Conservation (phyloP, 2,329 filamentous ascomycete species). For the Fusarium goolgardi region DNA sequence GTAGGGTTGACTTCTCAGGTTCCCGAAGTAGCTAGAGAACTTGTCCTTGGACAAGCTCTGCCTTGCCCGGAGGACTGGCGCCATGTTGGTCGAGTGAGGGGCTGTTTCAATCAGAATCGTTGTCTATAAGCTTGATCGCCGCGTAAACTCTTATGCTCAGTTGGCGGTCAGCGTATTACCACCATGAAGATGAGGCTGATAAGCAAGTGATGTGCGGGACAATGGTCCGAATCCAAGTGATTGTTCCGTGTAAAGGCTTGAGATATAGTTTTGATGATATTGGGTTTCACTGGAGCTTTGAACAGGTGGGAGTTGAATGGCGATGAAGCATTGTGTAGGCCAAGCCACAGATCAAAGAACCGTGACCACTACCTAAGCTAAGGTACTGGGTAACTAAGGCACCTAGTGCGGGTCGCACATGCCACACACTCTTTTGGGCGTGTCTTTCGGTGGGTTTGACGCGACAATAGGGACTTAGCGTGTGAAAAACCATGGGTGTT, state of each 20-base stretch:
- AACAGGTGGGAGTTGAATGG: constrained; percentile 21
- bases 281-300: constrained; percentile 8
- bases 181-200: neutral
- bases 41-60: constrained; percentile 74
- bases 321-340: constrained; percentile 11
- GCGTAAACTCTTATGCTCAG: neutral
- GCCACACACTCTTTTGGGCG: constrained; percentile 26
- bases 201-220: neutral
- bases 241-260: neutral
- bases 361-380: neutral
- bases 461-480: constrained; percentile 17
- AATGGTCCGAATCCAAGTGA: neutral
- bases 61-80: constrained; percentile 58
- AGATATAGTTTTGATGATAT: neutral
- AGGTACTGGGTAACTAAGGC: neutral
- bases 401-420: constrained; percentile 23
- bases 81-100: constrained; percentile 50
- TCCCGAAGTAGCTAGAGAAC: constrained; percentile 74
- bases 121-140: neutral
- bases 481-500: constrained; percentile 19
- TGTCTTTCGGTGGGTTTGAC: constrained; percentile 17
- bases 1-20: constrained; percentile 78
- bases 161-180: constrained; percentile 4
- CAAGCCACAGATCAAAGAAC: constrained; percentile 17
- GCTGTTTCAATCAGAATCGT: neutral